Percentiles rank a stretch among this genome's conserved stretches.
These are phyloP conservation scores for Phlyctochytrium planicorne DNA, from an alignment of 192 early-diverging fungal species.

Conservation along the genomic window DNA sequence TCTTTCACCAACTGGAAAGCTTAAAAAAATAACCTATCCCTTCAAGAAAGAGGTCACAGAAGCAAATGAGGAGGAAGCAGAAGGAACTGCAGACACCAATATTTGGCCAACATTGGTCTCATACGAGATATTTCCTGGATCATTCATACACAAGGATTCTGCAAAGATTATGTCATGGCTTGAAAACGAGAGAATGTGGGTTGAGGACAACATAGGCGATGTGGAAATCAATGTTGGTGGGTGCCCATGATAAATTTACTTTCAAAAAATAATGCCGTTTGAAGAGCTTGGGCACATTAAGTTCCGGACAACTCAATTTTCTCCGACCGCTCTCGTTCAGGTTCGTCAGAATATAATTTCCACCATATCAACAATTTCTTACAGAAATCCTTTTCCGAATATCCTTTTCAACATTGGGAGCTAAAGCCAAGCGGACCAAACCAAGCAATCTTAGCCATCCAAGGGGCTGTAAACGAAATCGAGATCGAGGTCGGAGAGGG, in stretches of 20 bases:
- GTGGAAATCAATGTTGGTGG: conserved; percentile 51
- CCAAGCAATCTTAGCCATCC: conserved; percentile 37
- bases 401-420: conserved; percentile 44
- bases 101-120: conserved; percentile 48
- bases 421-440: conserved; percentile 27
- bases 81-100: conserved; percentile 25
- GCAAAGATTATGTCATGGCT: conserved; percentile 52
- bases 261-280: not conserved
- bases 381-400: conserved; percentile 49
- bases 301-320: conserved; percentile 51
- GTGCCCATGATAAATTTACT: not conserved
- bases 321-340: conserved; percentile 47
- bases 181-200: conserved; percentile 35
- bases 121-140: conserved; percentile 32
- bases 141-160: conserved; percentile 30
- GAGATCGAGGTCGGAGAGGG: conserved; percentile 44
- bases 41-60: conserved; percentile 46
- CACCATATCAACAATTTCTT: not conserved
- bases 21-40: conserved; percentile 44
- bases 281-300: conserved; percentile 38
- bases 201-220: conserved; percentile 46
- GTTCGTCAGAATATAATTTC: not conserved
- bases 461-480: conserved; percentile 38
- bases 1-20: conserved; percentile 35
- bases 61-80: conserved; percentile 36